These are phyloP conservation scores for Sporormia fimetaria DNA, from an alignment of 495 filamentous ascomycete genomes.

Conservation along the genomic window DNA sequence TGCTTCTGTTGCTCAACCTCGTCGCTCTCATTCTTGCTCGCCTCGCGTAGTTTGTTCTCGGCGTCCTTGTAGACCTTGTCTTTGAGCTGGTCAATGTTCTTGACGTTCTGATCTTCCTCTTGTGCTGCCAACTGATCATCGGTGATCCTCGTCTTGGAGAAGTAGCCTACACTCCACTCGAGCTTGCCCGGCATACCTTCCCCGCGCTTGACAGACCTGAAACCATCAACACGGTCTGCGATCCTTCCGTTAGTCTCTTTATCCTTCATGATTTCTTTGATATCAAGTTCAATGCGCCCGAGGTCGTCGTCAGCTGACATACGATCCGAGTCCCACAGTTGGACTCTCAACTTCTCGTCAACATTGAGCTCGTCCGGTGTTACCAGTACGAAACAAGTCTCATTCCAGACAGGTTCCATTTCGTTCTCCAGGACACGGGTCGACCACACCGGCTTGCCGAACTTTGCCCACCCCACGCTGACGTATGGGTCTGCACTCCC, in stretches of 20 bases:
- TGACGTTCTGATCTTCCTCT: conserved; percentile 41
- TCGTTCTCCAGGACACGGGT: conserved; percentile 53
- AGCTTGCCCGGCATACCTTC: conserved; percentile 59
- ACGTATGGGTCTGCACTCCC: conserved; percentile 60
- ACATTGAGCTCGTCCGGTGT: conserved; percentile 60
- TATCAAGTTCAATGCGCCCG: conserved; percentile 52
- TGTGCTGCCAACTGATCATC: conserved; percentile 43
- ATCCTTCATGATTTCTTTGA: conserved; percentile 52
- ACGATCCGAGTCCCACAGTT: conserved; percentile 63
- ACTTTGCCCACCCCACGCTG: conserved; percentile 62
- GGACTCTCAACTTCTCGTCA: conserved; percentile 52
- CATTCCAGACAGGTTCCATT: conserved; percentile 56
- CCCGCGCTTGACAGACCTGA: conserved; percentile 47
- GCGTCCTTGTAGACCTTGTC: conserved; percentile 41
- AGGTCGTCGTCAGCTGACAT: conserved; percentile 62
- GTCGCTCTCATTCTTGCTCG: conserved; percentile 40
- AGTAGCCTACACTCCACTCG: conserved; percentile 60
- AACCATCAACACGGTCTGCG: conserved; percentile 46
- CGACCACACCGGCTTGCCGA: conserved; percentile 54
- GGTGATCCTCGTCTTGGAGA: conserved; percentile 49
- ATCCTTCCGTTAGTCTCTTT: conserved; percentile 43
- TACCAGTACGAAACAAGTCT: conserved; percentile 53
- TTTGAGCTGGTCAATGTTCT: conserved; percentile 42
- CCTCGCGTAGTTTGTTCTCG: conserved; percentile 51
- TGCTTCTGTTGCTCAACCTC: conserved; percentile 52